A percentile compares a stretch with the other conserved stretches of the same genome.
Evolutionary conservation across 2,329 filamentous ascomycete genomes (phyloP).

Genomic region (Pseudogymnoascus verrucosus): DNA sequence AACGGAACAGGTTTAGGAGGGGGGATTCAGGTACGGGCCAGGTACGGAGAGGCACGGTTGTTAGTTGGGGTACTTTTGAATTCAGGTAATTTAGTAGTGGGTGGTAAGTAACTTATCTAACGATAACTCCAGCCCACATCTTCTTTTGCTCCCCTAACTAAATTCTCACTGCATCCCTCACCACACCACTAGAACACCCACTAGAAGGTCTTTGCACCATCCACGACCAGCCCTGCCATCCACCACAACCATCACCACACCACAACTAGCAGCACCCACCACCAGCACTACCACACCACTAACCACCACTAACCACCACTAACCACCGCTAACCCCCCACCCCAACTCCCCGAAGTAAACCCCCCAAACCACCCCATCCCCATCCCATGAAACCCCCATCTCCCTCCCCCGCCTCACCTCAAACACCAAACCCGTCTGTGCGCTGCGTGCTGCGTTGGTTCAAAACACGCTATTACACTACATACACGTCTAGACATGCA

Average conservation of each 20-base stretch:
- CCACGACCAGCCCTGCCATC: no score
- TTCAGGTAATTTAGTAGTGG: background rate
- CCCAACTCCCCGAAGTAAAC: background rate
- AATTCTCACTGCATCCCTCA: background rate
- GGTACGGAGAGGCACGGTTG: background rate
- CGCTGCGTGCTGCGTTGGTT: background rate
- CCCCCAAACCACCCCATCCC: no score
- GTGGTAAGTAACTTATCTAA: no score
- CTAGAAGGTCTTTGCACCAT: no score
- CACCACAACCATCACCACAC: background rate
- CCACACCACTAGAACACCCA: no score
- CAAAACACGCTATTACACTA: background rate
- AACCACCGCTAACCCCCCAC: background rate
- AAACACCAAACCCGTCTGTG: background rate
- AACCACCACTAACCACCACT: background rate
- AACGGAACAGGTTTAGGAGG: no score
- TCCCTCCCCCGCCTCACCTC: background rate
- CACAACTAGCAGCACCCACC: background rate
- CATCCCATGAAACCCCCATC: no score
- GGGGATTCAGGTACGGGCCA: background rate
- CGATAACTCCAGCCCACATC: no score
- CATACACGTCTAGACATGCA: background rate
- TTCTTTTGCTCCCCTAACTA: background rate
- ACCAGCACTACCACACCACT: background rate
- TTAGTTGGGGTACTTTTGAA: background rate